These are phyloP conservation scores for Meredithiella fracta DNA, from an alignment of 2,329 filamentous ascomycete genomes.

Conservation along the genomic window DNA sequence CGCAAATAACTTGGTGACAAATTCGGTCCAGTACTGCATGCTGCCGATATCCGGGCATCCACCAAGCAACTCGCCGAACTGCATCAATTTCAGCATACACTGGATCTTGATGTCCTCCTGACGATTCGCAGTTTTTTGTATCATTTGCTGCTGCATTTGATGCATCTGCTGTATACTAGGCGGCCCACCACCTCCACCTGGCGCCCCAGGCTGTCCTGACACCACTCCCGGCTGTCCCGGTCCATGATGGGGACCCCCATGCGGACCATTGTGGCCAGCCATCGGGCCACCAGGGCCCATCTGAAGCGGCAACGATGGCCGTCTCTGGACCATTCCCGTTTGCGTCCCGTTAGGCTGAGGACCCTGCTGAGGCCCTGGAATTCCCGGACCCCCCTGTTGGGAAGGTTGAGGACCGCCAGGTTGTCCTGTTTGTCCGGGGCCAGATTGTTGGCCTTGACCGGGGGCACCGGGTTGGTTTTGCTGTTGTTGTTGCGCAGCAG, in stretches of 20 bases:
- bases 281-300: constrained; percentile 7
- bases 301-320: constrained; percentile 8
- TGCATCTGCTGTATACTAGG: constrained; percentile 29
- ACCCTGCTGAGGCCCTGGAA: background rate
- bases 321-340: background rate
- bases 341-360: no score
- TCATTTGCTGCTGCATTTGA: constrained; percentile 17
- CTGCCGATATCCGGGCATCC: constrained; percentile 47
- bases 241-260: constrained; percentile 4
- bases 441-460: constrained; percentile 4
- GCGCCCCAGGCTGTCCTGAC: background rate
- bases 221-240: constrained; percentile 3
- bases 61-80: constrained; percentile 46
- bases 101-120: constrained; percentile 35
- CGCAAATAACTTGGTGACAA: constrained; percentile 71
- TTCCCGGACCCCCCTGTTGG: constrained; percentile 1
- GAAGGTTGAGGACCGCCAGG: background rate
- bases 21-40: constrained; percentile 59
- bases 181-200: constrained; percentile 17
- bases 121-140: background rate
- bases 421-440: constrained; percentile 15
- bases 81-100: constrained; percentile 42
- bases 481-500: constrained; percentile 3
- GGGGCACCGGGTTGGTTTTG: background rate
- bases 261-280: constrained; percentile 6